Conservation (phyloP, 2,329 filamentous ascomycete genomes). For the Colletotrichum abscissum region DNA sequence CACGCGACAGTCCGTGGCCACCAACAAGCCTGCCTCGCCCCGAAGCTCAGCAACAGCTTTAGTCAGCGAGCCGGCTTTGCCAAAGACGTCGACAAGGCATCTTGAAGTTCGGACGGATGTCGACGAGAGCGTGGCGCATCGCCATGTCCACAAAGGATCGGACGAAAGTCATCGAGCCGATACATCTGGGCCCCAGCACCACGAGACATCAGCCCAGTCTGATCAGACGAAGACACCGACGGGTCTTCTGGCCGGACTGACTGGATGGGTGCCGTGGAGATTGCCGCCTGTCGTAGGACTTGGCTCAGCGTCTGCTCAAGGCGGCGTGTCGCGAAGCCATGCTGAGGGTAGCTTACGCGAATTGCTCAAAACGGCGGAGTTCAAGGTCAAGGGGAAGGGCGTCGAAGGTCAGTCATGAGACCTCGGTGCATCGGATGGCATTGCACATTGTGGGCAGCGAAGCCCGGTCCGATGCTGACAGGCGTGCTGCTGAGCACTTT, state of each 20-base stretch:
- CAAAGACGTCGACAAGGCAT: conserved; percentile 65
- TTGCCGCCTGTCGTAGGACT: conserved; percentile 41
- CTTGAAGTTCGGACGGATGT: conserved; percentile 56
- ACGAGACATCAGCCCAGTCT: conserved; percentile 40
- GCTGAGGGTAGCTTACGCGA: conserved; percentile 68
- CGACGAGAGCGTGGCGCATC: conserved; percentile 40
- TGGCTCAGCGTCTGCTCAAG: conserved; percentile 36
- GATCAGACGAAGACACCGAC: conserved; percentile 34
- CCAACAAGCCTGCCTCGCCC: conserved; percentile 43
- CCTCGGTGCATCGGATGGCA: not conserved
- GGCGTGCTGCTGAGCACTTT: not conserved
- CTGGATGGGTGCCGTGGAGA: conserved; percentile 60
- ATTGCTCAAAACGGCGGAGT: conserved; percentile 55
- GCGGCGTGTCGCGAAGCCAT: conserved; percentile 51
- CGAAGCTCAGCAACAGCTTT: conserved; percentile 54
- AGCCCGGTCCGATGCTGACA: not conserved
- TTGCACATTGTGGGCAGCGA: not conserved
- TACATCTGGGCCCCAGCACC: conserved; percentile 41
- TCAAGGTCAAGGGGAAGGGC: conserved; percentile 47
- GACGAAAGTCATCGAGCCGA: conserved; percentile 35
- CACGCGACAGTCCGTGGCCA: conserved; percentile 45
- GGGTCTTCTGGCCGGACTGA: conserved; percentile 51
- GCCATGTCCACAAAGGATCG: conserved; percentile 30
- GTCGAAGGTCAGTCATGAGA: conserved; percentile 38
- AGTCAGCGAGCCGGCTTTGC: conserved; percentile 66